phyloP scores from a whole-genome alignment of 495 filamentous ascomycete species.

The Tetracladium setigerum region DNA sequence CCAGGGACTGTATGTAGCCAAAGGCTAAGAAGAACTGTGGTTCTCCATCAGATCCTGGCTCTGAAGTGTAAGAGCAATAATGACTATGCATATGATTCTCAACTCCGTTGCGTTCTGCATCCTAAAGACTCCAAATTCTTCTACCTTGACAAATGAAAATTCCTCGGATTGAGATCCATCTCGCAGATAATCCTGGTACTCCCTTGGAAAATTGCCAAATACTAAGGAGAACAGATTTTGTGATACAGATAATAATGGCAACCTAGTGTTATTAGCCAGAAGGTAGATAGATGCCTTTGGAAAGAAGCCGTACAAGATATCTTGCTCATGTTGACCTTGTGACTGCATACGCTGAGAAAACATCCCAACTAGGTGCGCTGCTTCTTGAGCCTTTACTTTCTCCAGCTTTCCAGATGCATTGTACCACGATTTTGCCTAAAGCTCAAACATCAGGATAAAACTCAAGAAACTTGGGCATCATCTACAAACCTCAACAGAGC shows the following conservation, averaged over 20 bases:
- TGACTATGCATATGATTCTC: background rate
- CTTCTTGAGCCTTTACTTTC: background rate
- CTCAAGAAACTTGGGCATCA: background rate
- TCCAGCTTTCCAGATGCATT: background rate
- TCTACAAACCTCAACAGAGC: conserved; percentile 4
- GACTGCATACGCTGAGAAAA: conserved; percentile 4
- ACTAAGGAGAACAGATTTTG: conserved; percentile 4
- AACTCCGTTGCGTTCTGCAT: background rate
- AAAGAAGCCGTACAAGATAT: background rate
- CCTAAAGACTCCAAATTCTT: background rate
- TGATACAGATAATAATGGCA: conserved; percentile 1
- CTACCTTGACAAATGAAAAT: conserved; percentile 1
- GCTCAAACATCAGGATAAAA: background rate
- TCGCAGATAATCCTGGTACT: conserved; percentile 2
- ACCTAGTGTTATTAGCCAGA: background rate
- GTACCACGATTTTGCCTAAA: conserved; percentile 3
- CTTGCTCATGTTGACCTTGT: background rate
- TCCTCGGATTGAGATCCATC: background rate
- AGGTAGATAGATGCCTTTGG: background rate
- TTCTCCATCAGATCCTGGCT: conserved; percentile 1
- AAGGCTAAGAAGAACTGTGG: too few species aligned
- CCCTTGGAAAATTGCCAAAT: conserved; percentile 1
- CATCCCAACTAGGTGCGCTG: conserved; percentile 2
- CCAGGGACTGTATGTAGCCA: too few species aligned
- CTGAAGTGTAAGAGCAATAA: background rate